phyloP scores from a whole-genome alignment of 2,329 filamentous ascomycete genomes.

The Botrytis squamosa region DNA sequence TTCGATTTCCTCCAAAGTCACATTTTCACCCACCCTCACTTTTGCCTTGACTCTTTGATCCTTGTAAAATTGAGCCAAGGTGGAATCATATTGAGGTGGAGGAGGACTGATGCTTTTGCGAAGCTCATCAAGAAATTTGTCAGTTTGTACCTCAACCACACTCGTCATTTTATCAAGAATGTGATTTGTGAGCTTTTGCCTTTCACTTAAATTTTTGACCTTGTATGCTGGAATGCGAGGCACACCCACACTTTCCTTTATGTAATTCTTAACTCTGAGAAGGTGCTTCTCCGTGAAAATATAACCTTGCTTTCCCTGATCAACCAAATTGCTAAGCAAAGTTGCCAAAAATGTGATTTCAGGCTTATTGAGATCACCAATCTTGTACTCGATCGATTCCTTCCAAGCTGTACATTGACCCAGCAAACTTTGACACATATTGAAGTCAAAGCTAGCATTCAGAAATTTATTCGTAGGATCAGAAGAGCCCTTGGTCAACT shows the following conservation, averaged over 20 bases:
- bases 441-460: constrained; percentile 55
- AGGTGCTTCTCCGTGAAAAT: constrained; percentile 48
- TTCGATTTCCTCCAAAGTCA: background rate
- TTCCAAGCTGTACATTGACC: constrained; percentile 65
- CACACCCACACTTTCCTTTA: background rate
- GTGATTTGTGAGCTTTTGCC: constrained; percentile 41
- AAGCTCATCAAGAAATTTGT: constrained; percentile 28
- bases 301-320: constrained; percentile 56
- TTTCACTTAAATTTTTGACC: background rate
- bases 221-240: background rate
- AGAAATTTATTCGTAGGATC: constrained; percentile 47
- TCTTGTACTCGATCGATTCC: constrained; percentile 60
- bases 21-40: constrained; percentile 22
- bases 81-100: constrained; percentile 28
- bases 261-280: constrained; percentile 26
- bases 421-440: constrained; percentile 55
- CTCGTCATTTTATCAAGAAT: constrained; percentile 65
- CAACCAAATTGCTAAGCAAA: constrained; percentile 54
- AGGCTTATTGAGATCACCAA: constrained; percentile 48
- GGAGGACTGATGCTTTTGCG: constrained; percentile 19
- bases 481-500: constrained; percentile 23
- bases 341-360: constrained; percentile 51
- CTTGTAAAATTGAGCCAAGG: constrained; percentile 31
- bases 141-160: constrained; percentile 47
- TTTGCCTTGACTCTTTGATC: constrained; percentile 19